These are phyloP conservation scores for Irpex sp. DNA, from an alignment of 1,284 basidiomycete genomes.

Conservation along the genomic window DNA sequence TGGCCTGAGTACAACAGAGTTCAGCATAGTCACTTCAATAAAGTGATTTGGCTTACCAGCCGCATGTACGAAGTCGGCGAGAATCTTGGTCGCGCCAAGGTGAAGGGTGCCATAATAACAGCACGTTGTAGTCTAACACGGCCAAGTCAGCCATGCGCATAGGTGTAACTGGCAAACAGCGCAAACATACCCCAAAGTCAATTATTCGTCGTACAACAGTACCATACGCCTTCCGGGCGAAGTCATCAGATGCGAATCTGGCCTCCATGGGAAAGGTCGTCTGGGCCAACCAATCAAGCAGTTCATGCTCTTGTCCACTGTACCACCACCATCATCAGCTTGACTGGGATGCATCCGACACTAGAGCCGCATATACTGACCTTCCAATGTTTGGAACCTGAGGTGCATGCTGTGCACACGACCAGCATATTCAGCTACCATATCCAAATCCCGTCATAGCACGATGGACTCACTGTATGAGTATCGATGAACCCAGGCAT, in stretches of 20 bases:
- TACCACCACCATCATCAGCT: background rate
- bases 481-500: constrained; percentile 90
- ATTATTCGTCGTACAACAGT: constrained; percentile 77
- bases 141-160: background rate
- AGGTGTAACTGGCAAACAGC: background rate
- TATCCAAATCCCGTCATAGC: background rate
- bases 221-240: constrained; percentile 69
- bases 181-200: constrained; percentile 62
- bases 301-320: constrained; percentile 74
- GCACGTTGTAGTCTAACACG: constrained; percentile 78
- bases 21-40: constrained; percentile 1
- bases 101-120: constrained; percentile 91
- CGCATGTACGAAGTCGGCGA: constrained; percentile 71
- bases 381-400: constrained; percentile 83
- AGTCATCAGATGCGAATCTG: constrained; percentile 68
- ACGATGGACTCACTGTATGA: constrained; percentile 60
- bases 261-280: constrained; percentile 89
- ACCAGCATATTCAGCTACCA: background rate
- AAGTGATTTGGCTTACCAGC: constrained; percentile 40
- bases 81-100: constrained; percentile 71
- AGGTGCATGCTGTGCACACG: constrained; percentile 65
- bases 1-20: constrained; percentile 51
- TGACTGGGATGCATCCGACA: background rate
- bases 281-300: constrained; percentile 87
- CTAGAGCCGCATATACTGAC: constrained; percentile 31